Percentiles rank a stretch among this genome's conserved stretches.
These are phyloP conservation scores for Protea cynaroides DNA, from an alignment of 164 flowering plant species.

Conservation along the genomic window DNA sequence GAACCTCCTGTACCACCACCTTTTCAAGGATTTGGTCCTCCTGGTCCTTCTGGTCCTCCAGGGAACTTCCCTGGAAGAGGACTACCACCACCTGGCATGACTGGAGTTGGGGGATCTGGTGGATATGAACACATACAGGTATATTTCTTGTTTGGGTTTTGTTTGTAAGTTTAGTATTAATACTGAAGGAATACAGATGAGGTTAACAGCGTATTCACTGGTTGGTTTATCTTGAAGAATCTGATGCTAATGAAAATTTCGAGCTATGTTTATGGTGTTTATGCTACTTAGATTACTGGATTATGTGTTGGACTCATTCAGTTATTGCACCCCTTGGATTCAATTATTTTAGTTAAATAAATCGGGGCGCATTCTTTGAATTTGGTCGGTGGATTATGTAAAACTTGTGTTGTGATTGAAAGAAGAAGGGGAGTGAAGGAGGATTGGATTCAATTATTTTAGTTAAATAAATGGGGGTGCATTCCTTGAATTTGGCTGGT, in stretches of 20 bases:
- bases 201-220: too few relatives aligned
- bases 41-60: background rate
- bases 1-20: conserved; percentile 37
- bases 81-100: conserved; percentile 27
- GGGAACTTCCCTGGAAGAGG: conserved; percentile 31
- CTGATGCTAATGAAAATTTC: background rate
- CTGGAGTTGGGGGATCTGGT: conserved; percentile 35
- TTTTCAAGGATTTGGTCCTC: conserved; percentile 30
- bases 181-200: background rate
- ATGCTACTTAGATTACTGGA: background rate
- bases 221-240: background rate
- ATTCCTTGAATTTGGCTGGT: too few relatives aligned
- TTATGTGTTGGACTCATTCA: background rate
- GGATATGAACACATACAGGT: conserved; percentile 41
- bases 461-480: too few relatives aligned
- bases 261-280: background rate
- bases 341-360: too few relatives aligned
- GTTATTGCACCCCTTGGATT: background rate
- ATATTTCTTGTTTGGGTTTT: conserved; percentile 9
- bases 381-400: too few relatives aligned
- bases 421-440: too few relatives aligned
- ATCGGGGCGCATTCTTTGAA: too few relatives aligned
- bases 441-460: too few relatives aligned
- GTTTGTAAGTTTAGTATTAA: background rate
- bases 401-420: too few relatives aligned